Base-by-base conservation (phyloP, 2,329 filamentous ascomycete genomes). In the Xylariomycetidae sp. region DNA sequence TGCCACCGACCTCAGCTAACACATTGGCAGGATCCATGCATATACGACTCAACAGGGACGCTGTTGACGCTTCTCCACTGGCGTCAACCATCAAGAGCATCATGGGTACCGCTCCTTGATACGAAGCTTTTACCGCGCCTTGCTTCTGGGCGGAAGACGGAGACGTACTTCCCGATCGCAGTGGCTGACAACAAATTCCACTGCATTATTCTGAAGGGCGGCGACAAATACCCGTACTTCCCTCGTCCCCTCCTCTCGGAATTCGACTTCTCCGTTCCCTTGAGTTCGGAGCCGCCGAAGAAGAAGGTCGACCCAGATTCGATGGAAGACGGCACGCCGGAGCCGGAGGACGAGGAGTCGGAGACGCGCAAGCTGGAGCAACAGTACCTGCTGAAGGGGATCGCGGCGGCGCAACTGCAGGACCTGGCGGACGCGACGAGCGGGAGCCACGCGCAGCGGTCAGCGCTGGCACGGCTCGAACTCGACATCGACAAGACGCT, bases 191-290 rank as follows among this genome's bases (percentile, higher is more conserved):
- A 84, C 52, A 90, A 84, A 53, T 98, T 98, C 61, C 90, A 96
- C 69, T 98, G 93, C 65, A 95, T 98, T 62, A 96, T 98, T 50
- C 79, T 98, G 54, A 98, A 98, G 64, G 92, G 92, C 42, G 85
- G 84, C 22, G 92, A 98, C 55, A 76, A 82, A 53, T 86, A 95
- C 53, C 89, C 90, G 1, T 95, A 92, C 65, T 96, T 90, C 63
- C 92, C 87, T 9, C 80, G 85, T 8, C 89, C 87, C 2, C 67
- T 95, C 23, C 79, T 98, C 22, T 89, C 82, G 25, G 92, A 98
- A 57, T 98, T 98, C 54, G 85, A 88, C 30, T 94, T 98, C 57
- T 78, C 82, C 26, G 75, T 98, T 13, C 92, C 93, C 1, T 66
- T 95, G 20, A 75, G 76, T 4, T 76, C 76, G 2, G 58, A 65